Evolutionary conservation across 225 moss, liverwort and hornwort species (phyloP), one percentile per base, ranked within the genome.

Genomic region (Physcomitrium patens): DNA sequence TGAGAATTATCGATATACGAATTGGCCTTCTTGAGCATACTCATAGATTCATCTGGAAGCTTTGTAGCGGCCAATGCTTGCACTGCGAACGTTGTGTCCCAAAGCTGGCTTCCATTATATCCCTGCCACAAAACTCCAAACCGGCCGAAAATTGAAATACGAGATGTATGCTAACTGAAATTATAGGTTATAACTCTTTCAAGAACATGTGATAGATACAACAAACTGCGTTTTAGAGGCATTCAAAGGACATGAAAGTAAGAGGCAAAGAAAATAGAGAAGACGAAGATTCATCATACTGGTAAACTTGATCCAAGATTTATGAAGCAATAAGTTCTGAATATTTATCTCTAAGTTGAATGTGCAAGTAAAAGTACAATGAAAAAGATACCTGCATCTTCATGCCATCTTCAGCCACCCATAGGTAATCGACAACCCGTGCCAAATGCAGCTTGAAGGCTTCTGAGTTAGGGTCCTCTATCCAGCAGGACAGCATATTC

Each of bases 321-420:
- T 62, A 64, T 9, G 23, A 53, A 37, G 53, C 84, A 65, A 65
- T 37, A 14, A 42, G 65, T 60, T 12, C n/a, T 61, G n/a, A 10
- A 57, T 28, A 43, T 42, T 53, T 11, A 17, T 59, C 31, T 50
- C 59, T 54, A 16, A 58, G 53, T 31, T 45, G 51, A 60, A 45
- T 66, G 49, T 12, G 68, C 37, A 58, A 69, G 59, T 59, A 37
- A 12, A 15, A 28, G 24, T 15, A 28, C 19, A 71, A 56, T 18
- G 49, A 58, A 16, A 62, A 63, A 62, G 27, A 50, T 65, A 97
- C 97, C 92, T 99, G 91, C 95, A 99, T 99, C 85, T 95, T 99
- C 90, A 99, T 85, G 59, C 97, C 97, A 89, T 99, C 97, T 88
- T 99, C 97, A 72, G 97, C 97, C 54, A 99, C 68, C 97, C 97